phyloP scores from a whole-genome alignment of 345 rosid species.

The Euclidium syriacum region DNA sequence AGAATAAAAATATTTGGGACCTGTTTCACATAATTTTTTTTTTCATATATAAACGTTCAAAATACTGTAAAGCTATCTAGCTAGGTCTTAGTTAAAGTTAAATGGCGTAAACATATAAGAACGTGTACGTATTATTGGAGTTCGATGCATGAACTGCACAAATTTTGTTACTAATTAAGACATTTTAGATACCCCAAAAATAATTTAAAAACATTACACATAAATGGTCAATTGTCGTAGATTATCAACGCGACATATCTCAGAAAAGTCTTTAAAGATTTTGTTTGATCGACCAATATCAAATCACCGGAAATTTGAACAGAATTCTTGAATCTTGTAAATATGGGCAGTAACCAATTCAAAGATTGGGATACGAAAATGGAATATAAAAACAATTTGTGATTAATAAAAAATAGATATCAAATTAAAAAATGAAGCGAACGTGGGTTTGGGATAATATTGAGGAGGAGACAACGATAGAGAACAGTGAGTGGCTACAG shows the following conservation, averaged over 20 bases:
- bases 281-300: neutral
- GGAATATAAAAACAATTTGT: neutral
- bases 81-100: neutral
- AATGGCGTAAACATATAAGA: neutral
- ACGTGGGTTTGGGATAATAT: slow-evolving; percentile 22
- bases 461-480: slow-evolving; percentile 30
- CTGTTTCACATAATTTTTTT: too few relatives aligned
- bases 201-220: neutral
- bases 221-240: neutral
- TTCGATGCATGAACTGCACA: slow-evolving; percentile 6
- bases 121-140: neutral
- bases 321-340: neutral
- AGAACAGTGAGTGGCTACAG: slow-evolving; percentile 27
- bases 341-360: neutral
- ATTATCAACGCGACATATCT: slow-evolving; percentile 1
- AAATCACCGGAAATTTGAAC: neutral
- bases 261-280: neutral
- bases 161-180: neutral
- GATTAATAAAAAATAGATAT: neutral
- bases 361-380: neutral
- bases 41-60: too few relatives aligned
- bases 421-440: neutral
- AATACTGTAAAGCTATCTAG: neutral
- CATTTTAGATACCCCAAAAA: neutral
- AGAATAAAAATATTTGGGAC: too few relatives aligned